Base-by-base conservation (phyloP, 768 basidiomycete genomes). In the Tulasnella sp. region DNA sequence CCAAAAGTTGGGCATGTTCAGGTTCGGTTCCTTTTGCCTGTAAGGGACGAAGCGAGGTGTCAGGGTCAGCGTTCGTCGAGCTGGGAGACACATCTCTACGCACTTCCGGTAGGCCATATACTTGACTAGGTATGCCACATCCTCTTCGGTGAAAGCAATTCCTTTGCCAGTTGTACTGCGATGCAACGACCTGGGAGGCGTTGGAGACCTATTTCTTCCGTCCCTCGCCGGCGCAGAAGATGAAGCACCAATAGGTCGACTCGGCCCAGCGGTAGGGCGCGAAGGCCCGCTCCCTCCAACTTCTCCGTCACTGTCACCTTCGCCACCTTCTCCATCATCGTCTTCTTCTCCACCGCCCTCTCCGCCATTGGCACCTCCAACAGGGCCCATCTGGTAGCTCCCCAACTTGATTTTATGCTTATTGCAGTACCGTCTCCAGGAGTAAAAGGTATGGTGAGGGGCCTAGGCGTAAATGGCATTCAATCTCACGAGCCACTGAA, bases 371-470 rank as follows among this genome's bases (percentile, higher is more conserved):
- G 42, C 23, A 35, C n/a, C 18, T 29, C 46, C 40, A 7, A 77
- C 48, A n/a, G 71, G 32, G 15, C n/a, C 57, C 93, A 95, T 94
- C 11, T 89, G 86, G 81, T 95, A 95, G 2, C 93, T 93, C 35
- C 93, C 92, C 0, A 95, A 87, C n/a, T 92, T 90, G 73, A 95
- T 95, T 83, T 95, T 93, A 83, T 95, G 93, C 82, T 95, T 95
- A 83, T 95, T 95, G 85, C 94, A 95, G 82, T 95, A 95, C 67
- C 94, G 89, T 55, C 94, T 89, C 94, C 94, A 95, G 0, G 93
- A 95, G 83, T 94, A 95, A 83, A 95, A 95, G 92, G 94, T 94
- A 84, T 95, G 94, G 84, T 95, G 94, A 23, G 94, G 93, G 37
- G 94, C 93, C 91, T 93, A 80, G 61, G 79, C 0, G 74, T 44